phyloP scores from a whole-genome alignment of 129 eudicot genomes.

The Flaveria linearis region DNA sequence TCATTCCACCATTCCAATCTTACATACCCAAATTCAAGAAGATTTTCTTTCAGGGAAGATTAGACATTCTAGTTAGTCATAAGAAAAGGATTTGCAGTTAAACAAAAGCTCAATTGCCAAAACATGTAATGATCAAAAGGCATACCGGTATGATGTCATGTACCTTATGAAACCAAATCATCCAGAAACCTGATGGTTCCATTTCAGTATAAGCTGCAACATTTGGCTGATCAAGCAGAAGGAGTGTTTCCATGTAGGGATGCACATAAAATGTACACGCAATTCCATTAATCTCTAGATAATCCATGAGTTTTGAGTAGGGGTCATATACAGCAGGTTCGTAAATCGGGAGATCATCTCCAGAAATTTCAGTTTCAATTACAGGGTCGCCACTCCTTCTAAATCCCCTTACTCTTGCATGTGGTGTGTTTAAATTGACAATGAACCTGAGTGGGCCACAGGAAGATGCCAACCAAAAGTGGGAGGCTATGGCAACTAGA shows the following conservation, averaged over 20 bases:
- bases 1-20: too few species aligned
- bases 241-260: constrained; percentile 9
- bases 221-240: constrained; percentile 10
- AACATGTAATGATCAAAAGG: not conserved
- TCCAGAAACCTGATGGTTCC: not conserved
- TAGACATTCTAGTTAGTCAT: too few species aligned
- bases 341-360: not conserved
- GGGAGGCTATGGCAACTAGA: too few species aligned
- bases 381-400: not conserved
- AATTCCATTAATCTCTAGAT: not conserved
- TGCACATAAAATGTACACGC: not conserved
- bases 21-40: too few species aligned
- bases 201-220: not conserved
- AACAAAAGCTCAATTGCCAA: too few species aligned
- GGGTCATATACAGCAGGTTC: not conserved
- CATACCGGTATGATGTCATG: not conserved
- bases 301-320: not conserved
- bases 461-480: too few species aligned
- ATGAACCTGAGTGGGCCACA: too few species aligned
- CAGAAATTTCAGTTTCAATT: too few species aligned
- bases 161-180: not conserved
- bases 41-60: too few species aligned
- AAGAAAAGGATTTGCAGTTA: not conserved
- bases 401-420: not conserved
- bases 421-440: not conserved